Base-by-base conservation (phyloP, 306 rosid genomes). In the Sindora glabra region DNA sequence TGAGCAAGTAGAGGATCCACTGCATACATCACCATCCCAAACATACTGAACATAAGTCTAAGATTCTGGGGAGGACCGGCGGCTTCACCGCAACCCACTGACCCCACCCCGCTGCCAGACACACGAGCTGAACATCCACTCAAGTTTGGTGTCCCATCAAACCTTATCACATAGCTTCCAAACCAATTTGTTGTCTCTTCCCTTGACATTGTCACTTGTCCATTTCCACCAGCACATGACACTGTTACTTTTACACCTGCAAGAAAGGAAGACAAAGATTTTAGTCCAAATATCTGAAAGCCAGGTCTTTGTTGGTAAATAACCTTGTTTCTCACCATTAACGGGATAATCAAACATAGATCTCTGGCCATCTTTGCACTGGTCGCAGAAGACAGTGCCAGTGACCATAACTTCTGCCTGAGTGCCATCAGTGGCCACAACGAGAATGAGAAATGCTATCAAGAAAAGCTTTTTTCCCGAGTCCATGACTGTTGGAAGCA, bases 371-470 rank as follows among this genome's bases (percentile, higher is more conserved):
- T 87, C 95, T 67, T 87, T 91, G 87, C 97, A 91, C 57, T 91
- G 96, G 61, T 91, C 97, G 64, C 97, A 91, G 60, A 75, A 79
- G 79, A 91, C 97, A 6, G 84, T 81, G 56, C 97, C 96, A 12
- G 81, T 79, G 73, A 91, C 83, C 78, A 65, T 37, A 16, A 92
- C 71, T 40, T 79, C 79, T 48, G 81, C 96, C 14, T 17, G 57
- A 24, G 70, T 68, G 73, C 64, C 86, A 73, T 77, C 33, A 59
- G 72, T 71, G 79, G 74, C 72, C 5, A 71, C 37, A 16, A 69
- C 61, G 32, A 72, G 63, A 74, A 85, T 51, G 36, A 85, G 70
- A 64, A 73, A 4, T 48, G 73, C 60, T 6, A 52, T 54, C 32
- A 83, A 39, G 12, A 85, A 52, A 50, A 77, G 75, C 47, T 75